phyloP scores from a whole-genome alignment of 225 moss, liverwort and hornwort species.

The Climacium dendroides region DNA sequence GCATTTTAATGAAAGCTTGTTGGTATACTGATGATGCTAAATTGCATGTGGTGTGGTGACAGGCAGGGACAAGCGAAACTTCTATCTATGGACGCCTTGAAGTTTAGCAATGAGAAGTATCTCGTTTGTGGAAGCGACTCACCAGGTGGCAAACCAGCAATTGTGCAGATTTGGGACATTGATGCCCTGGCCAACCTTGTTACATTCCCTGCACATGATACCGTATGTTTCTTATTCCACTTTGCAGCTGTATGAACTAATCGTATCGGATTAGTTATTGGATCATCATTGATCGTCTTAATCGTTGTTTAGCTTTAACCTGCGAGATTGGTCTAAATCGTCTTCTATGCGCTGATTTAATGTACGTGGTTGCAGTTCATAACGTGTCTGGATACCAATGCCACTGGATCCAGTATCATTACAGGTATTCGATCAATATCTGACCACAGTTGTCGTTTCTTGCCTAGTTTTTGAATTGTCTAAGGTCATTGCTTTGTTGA shows the following conservation, averaged over 20 bases:
- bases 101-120: slow-evolving; percentile 53
- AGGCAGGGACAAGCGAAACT: slow-evolving; percentile 28
- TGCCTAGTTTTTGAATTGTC: background rate
- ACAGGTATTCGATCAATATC: slow-evolving; percentile 36
- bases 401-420: slow-evolving; percentile 42
- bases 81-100: slow-evolving; percentile 14
- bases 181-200: slow-evolving; percentile 41
- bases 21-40: background rate
- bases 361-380: slow-evolving; percentile 11
- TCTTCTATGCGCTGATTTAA: background rate
- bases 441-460: background rate
- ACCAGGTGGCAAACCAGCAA: slow-evolving; percentile 51
- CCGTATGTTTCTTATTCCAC: background rate
- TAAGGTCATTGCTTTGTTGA: background rate
- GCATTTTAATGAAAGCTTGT: background rate
- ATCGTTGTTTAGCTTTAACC: background rate
- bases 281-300: background rate
- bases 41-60: background rate
- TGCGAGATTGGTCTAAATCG: background rate
- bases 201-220: slow-evolving; percentile 17
- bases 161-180: slow-evolving; percentile 88
- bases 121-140: slow-evolving; percentile 89
- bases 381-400: slow-evolving; percentile 16
- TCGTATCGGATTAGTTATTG: background rate
- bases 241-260: background rate